Evolutionary conservation across 208 protist genomes (phyloP), one percentile per base, ranked within the genome.

Genomic region (Crithidia sp.): DNA sequence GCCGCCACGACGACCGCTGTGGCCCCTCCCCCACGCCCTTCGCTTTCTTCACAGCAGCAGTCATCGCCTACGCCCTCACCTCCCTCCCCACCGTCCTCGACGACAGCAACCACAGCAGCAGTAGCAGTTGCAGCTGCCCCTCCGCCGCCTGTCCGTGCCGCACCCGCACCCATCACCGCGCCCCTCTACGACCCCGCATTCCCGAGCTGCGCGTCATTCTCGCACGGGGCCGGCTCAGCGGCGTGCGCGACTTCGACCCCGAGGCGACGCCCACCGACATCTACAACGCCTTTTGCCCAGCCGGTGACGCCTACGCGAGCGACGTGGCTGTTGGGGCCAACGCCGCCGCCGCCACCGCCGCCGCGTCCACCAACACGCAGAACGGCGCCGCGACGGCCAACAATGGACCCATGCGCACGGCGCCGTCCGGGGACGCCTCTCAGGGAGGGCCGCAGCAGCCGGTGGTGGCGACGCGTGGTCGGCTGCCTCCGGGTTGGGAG

Each of bases 401-500:
- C 28, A 28, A 28, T 28, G 28, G 28, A 28, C 28, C 28, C 28
- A 28, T 28, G 28, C 28, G 28, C 28, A 28, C 28, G 28, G 28
- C 28, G 28, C 28, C 28, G 28, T 28, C 28, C 0, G 28, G 28
- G 28, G 28, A 28, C 28, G 28, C 28, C 28, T 28, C 28, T 28
- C 28, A 28, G 28, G 58, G 41, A 10, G 58, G 3, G 13, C 19
- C 52, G 49, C 4, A 4, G 40, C 7, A 7, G 52, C 37, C 2
- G 17, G 2, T 14, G 8, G 16, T 43, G 47, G 28, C 69, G 13
- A 58, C 50, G 19, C 60, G 54, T 19, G 55, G 68, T 2, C 40
- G 45, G 47, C 72, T 92, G 17, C 89, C 86, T 9, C 86, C 89
- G 10, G 86, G 80, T 12, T 94, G 89, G 84, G 89, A 90, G 58